Conservation (phyloP, 1,139 yeast genomes). For the Saccharomyces hybrid region DNA sequence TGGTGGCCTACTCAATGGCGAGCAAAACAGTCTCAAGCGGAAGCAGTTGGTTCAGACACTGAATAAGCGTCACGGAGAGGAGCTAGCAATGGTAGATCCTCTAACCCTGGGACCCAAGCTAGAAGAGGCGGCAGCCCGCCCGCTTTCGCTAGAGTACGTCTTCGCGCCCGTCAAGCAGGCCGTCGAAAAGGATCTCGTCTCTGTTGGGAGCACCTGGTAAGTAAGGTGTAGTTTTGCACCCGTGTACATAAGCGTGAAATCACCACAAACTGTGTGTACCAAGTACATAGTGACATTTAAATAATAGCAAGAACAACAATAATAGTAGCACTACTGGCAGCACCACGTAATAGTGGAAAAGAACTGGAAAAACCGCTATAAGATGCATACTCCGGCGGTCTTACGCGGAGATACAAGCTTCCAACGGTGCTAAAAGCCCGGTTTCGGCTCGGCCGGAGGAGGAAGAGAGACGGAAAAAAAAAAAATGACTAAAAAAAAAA, state of each 20-base stretch:
- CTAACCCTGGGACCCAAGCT: slow-evolving; percentile 3
- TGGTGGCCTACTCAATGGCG: slow-evolving; percentile 60
- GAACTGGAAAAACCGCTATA: not conserved
- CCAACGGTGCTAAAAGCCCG: not conserved
- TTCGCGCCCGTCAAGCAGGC: slow-evolving; percentile 14
- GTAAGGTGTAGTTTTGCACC: not conserved
- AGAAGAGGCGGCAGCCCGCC: slow-evolving; percentile 2
- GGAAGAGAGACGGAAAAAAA: not conserved
- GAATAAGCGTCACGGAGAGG: slow-evolving; percentile 3
- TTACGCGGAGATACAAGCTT: not conserved
- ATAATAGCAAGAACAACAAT: not conserved
- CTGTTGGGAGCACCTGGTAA: slow-evolving; percentile 24
- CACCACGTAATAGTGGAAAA: not conserved
- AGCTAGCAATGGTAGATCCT: slow-evolving; percentile 8
- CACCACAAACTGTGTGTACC: not conserved
- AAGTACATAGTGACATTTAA: not conserved
- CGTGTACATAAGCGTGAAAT: not conserved
- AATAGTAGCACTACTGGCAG: no score
- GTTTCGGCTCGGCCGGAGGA: not conserved
- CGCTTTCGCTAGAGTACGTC: slow-evolving; percentile 9
- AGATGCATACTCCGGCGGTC: not conserved
- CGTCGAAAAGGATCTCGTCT: slow-evolving; percentile 15
- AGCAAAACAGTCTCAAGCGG: slow-evolving; percentile 3
- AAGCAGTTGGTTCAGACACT: slow-evolving; percentile 9
- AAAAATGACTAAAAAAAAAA: not conserved